Evolutionary conservation across 495 filamentous ascomycete genomes (phyloP).

Genomic region (Jackrogersella minutella): DNA sequence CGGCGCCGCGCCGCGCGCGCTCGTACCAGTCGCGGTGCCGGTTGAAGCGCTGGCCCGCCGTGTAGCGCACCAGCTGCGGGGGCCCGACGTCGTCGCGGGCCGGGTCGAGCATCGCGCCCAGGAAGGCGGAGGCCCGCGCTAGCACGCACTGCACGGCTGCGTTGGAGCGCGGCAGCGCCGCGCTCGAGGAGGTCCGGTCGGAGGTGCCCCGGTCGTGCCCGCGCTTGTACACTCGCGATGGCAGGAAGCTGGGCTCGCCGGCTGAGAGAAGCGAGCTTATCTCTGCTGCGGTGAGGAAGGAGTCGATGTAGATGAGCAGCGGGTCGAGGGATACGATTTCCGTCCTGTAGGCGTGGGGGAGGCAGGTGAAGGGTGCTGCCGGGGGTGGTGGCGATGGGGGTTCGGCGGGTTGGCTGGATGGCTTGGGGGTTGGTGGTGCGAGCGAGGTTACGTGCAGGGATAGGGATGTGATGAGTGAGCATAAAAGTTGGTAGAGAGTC

Average conservation of each 20-base stretch:
- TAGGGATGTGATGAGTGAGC: slow-evolving; percentile 1
- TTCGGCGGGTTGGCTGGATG: neutral
- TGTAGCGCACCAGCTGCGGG: slow-evolving; percentile 60
- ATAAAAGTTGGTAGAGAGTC: slow-evolving; percentile 11
- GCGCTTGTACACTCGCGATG: slow-evolving; percentile 51
- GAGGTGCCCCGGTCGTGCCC: slow-evolving; percentile 46
- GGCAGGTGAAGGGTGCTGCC: slow-evolving; percentile 33
- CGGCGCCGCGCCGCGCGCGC: no score
- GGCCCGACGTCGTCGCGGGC: slow-evolving; percentile 57
- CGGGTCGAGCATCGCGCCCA: slow-evolving; percentile 55
- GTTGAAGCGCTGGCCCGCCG: slow-evolving; percentile 55
- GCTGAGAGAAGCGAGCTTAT: slow-evolving; percentile 48
- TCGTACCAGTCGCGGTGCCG: slow-evolving; percentile 59
- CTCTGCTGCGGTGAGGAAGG: slow-evolving; percentile 50
- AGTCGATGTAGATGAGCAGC: slow-evolving; percentile 56
- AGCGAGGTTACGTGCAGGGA: slow-evolving; percentile 7
- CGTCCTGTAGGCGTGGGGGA: slow-evolving; percentile 49
- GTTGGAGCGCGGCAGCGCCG: slow-evolving; percentile 52
- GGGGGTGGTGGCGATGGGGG: neutral
- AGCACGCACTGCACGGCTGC: slow-evolving; percentile 54
- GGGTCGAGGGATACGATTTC: slow-evolving; percentile 57
- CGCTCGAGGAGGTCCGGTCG: slow-evolving; percentile 56
- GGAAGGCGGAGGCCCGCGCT: slow-evolving; percentile 48
- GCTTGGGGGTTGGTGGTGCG: neutral
- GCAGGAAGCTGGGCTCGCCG: slow-evolving; percentile 50